Evolutionary conservation across 2,329 filamentous ascomycete genomes (phyloP), one percentile per base, ranked within the genome.

Genomic region (Volutella citrinella): DNA sequence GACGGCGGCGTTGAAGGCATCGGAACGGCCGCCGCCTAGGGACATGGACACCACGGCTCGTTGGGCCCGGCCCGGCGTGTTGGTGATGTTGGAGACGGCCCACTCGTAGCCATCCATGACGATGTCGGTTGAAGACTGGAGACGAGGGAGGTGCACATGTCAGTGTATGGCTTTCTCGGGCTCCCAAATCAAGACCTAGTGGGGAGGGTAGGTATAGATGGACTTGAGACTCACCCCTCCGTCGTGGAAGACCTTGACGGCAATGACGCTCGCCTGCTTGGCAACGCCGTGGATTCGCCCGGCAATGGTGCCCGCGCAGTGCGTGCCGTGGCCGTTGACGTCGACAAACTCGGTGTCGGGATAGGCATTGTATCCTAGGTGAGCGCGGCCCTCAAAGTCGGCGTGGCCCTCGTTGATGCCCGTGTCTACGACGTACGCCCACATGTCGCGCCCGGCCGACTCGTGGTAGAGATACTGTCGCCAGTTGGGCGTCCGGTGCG

Each of bases 21-120:
- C 42, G 1, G 69, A 72, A 37, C 50, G 54, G 19, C 50, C 36
- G 3, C 70, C 71, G 10, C 74, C 74, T 3, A 80, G 65, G 15
- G 71, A 77, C 70, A 80, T 70, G 60, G 66, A 74, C 38, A 76
- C 65, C 13, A 78, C 72, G 12, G 72, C 57, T n/a, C 62, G 63
- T 16, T 36, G 49, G 24, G 56, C 51, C 15, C 68, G 68, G 26
- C 56, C 56, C 12, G 64, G 57, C 4, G 56, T 59, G 21, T 38
- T 45, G 26, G 50, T 53, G 40, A 66, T 66, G 51, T 72, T 65
- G 34, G 59, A 55, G 17, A 66, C 62, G 6, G 68, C 68, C 55
- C 58, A 68, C 27, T 61, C 46, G 28, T 49, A 59, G 19, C 61
- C 61, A 7, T 57, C 48, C 14, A 59, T 46, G 22, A 57, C 42